Evolutionary conservation across 345 rosid genomes (phyloP).

Genomic region (Pugionium cornutum): DNA sequence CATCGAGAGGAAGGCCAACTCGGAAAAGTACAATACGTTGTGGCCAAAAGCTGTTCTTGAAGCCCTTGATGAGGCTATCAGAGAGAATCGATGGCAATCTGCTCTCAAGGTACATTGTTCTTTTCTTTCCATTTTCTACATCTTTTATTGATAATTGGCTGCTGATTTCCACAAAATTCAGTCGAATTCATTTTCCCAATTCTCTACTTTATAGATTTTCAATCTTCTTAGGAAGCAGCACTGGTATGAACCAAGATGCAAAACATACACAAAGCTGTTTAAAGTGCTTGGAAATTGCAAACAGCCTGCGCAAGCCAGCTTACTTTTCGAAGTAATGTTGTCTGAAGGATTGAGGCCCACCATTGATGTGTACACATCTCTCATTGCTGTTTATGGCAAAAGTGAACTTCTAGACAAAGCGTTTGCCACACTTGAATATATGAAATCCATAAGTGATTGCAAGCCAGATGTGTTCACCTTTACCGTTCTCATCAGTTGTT

Average conservation of each 20-base stretch:
- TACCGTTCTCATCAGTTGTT: constrained; percentile 59
- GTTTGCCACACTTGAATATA: constrained; percentile 55
- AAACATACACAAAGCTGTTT: constrained; percentile 59
- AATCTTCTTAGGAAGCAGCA: constrained; percentile 73
- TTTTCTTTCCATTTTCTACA: background rate
- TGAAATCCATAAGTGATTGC: constrained; percentile 73
- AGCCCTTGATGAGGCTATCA: constrained; percentile 74
- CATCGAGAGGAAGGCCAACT: constrained; percentile 70
- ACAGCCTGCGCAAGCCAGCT: constrained; percentile 67
- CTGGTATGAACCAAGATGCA: constrained; percentile 81
- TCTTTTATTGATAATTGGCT: background rate
- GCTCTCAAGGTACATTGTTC: constrained; percentile 59
- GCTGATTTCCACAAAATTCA: background rate
- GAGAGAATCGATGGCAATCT: constrained; percentile 57
- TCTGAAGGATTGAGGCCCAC: constrained; percentile 72
- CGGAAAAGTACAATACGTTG: constrained; percentile 64
- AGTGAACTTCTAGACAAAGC: constrained; percentile 58
- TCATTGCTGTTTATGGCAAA: constrained; percentile 66
- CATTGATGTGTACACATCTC: constrained; percentile 77
- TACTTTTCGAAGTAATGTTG: constrained; percentile 65
- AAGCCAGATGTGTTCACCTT: constrained; percentile 76
- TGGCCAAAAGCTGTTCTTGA: constrained; percentile 89
- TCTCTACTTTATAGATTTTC: constrained; percentile 52
- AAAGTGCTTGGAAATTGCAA: constrained; percentile 78
- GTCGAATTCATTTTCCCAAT: constrained; percentile 1